Evolutionary conservation across 2,329 filamentous ascomycete genomes (phyloP), one percentile per base, ranked within the genome.

Genomic region (Xylariaceae sp.): DNA sequence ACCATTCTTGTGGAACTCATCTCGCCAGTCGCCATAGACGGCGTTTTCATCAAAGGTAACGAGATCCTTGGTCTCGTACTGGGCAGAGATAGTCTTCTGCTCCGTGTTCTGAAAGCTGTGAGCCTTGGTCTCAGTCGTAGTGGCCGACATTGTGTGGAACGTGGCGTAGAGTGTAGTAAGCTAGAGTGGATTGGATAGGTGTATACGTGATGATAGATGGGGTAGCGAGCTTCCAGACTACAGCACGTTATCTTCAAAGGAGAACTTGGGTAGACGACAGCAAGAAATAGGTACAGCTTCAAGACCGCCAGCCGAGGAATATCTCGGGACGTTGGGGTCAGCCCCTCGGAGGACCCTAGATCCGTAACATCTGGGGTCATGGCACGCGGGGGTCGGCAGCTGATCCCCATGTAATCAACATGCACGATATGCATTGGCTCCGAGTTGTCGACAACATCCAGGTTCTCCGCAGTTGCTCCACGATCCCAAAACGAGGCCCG

Each of bases 1-100:
- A 15, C 67, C 68, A 39, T 68, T 54, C 31, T 55, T 53, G 48
- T 64, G 57, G 41, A 72, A 65, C n/a, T 71, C 66, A 38, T 69
- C 67, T 4, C 67, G 61, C 67, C 66, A 71, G 49, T 70, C 67
- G 28, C 60, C 59, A 43, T 65, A 64, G 19, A 52, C 34, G 52
- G 58, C 43, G 50, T 37, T 47, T 17, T 17, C 31, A 16, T 34
- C 31, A 17, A 54, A 54, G 9, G 45, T 48, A 34, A 55, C 39
- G 1, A 53, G 42, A n/a, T 55, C 50, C 33, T 54, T 55, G 37
- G 43, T 51, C 44, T 54, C 53, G n/a, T 49, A 53, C 32, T 49
- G 41, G 1, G 50, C 34, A 13, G 43, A 48, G 3, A 51, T 47
- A n/a, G 47, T 51, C 31, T 40, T 44, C 12, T 26, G 11, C 17